These are phyloP conservation scores for Hibiscus syriacus DNA, from an alignment of 345 rosid genomes.

Conservation along the genomic window DNA sequence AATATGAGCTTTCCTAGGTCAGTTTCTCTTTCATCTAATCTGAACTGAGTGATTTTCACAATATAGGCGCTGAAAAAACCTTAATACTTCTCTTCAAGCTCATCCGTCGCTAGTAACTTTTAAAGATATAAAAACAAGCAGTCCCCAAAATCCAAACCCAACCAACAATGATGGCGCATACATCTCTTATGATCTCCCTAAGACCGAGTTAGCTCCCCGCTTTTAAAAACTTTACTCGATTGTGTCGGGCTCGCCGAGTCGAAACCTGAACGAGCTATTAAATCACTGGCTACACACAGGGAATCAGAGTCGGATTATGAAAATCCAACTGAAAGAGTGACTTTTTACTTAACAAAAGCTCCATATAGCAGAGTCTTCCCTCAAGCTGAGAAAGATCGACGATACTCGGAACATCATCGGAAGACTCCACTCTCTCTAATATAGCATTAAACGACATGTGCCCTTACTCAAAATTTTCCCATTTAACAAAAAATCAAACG, in stretches of 20 bases:
- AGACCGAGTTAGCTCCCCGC: slow-evolving; percentile 42
- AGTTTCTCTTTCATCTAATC: slow-evolving; percentile 59
- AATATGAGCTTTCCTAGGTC: too few species aligned
- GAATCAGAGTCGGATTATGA: slow-evolving; percentile 57
- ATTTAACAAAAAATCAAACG: slow-evolving; percentile 86
- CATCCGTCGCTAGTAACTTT: slow-evolving; percentile 23
- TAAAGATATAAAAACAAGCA: slow-evolving; percentile 20
- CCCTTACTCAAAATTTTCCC: slow-evolving; percentile 84
- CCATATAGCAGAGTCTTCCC: slow-evolving; percentile 31
- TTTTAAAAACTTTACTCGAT: slow-evolving; percentile 47
- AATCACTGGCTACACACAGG: slow-evolving; percentile 38
- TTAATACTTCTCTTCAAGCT: slow-evolving; percentile 8
- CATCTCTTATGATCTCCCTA: slow-evolving; percentile 20
- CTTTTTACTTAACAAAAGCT: slow-evolving; percentile 69
- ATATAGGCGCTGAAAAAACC: slow-evolving; percentile 27
- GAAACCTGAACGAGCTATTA: slow-evolving; percentile 42
- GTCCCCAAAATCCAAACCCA: slow-evolving; percentile 6
- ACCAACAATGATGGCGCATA: slow-evolving; percentile 15
- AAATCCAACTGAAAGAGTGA: slow-evolving; percentile 63
- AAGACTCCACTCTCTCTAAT: slow-evolving; percentile 52
- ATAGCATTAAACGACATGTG: slow-evolving; percentile 81
- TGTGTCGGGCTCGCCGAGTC: slow-evolving; percentile 55
- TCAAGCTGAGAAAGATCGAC: slow-evolving; percentile 20
- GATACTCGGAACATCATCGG: slow-evolving; percentile 26
- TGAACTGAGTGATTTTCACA: slow-evolving; percentile 42